Evolutionary conservation across 345 rosid genomes (phyloP).

Genomic region (Viola odorata): DNA sequence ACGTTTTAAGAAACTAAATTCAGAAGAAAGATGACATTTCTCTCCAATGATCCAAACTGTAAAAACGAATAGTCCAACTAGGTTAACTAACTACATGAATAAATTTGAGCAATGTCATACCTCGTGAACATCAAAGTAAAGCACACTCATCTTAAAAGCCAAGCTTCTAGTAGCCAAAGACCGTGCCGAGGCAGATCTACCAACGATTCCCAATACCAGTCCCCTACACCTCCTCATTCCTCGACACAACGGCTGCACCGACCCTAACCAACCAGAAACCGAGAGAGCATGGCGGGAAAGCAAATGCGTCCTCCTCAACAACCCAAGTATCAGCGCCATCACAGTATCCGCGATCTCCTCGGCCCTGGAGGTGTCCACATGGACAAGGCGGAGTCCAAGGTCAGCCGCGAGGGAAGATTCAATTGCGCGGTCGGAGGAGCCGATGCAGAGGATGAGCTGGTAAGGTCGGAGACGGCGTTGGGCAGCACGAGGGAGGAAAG

Average conservation of each 20-base stretch:
- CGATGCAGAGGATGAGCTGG: constrained; percentile 93
- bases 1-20: neutral
- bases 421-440: constrained; percentile 85
- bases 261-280: constrained; percentile 93
- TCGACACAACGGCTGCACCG: constrained; percentile 85
- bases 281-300: constrained; percentile 82
- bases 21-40: neutral
- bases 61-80: too few relatives aligned
- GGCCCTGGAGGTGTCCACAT: constrained; percentile 83
- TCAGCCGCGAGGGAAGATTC: constrained; percentile 91
- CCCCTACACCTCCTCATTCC: constrained; percentile 99
- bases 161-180: constrained; percentile 78
- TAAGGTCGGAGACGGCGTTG: constrained; percentile 93
- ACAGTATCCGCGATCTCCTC: constrained; percentile 98
- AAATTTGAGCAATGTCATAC: constrained; percentile 24
- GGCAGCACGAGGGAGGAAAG: constrained; percentile 98
- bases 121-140: constrained; percentile 82
- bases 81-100: too few relatives aligned
- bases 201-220: constrained; percentile 84
- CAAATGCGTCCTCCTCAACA: constrained; percentile 86
- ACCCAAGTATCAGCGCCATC: constrained; percentile 93
- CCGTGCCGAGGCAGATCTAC: constrained; percentile 85
- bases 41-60: neutral
- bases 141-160: constrained; percentile 95
- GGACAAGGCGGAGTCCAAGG: constrained; percentile 85